A percentile compares a stretch with the other conserved stretches of the same genome.
phyloP scores from a whole-genome alignment of 768 basidiomycete genomes.

The Crepidotus variabilis region DNA sequence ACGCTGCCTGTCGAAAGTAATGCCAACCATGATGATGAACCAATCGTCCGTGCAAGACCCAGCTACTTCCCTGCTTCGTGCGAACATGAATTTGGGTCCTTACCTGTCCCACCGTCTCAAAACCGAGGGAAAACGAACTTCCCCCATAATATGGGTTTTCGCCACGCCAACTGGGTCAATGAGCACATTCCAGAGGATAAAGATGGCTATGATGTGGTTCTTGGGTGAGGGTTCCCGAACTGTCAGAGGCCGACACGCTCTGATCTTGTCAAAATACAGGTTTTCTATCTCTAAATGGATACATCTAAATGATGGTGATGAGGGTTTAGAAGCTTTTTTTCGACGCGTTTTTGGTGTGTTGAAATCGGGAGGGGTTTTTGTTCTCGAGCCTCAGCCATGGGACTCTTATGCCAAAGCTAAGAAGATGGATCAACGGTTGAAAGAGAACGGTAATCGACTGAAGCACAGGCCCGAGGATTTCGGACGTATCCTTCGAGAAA shows the following conservation, averaged over 20 bases:
- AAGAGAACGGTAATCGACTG: slow-evolving; percentile 55
- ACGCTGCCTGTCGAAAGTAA: not conserved
- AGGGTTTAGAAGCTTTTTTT: slow-evolving; percentile 68
- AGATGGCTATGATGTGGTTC: slow-evolving; percentile 68
- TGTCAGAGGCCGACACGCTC: not conserved
- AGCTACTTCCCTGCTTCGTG: slow-evolving; percentile 78
- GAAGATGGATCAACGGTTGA: slow-evolving; percentile 62
- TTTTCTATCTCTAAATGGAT: slow-evolving; percentile 93
- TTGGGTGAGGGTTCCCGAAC: slow-evolving; percentile 54
- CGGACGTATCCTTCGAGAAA: slow-evolving; percentile 40
- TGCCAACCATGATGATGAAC: slow-evolving; percentile 20
- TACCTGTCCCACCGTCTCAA: slow-evolving; percentile 57
- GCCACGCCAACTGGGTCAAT: slow-evolving; percentile 70
- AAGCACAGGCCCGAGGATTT: slow-evolving; percentile 65
- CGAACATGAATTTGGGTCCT: slow-evolving; percentile 69
- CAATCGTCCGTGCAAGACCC: slow-evolving; percentile 1
- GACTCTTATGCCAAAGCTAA: slow-evolving; percentile 77
- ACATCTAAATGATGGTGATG: slow-evolving; percentile 78
- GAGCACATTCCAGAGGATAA: slow-evolving; percentile 51
- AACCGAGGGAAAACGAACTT: slow-evolving; percentile 40
- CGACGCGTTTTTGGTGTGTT: slow-evolving; percentile 53
- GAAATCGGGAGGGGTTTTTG: slow-evolving; percentile 58
- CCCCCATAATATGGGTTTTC: slow-evolving; percentile 77
- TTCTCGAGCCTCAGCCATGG: slow-evolving; percentile 87
- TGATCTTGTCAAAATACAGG: slow-evolving; percentile 31